Evolutionary conservation across 495 filamentous ascomycete species (phyloP).

Genomic region (Echria macrotheca): DNA sequence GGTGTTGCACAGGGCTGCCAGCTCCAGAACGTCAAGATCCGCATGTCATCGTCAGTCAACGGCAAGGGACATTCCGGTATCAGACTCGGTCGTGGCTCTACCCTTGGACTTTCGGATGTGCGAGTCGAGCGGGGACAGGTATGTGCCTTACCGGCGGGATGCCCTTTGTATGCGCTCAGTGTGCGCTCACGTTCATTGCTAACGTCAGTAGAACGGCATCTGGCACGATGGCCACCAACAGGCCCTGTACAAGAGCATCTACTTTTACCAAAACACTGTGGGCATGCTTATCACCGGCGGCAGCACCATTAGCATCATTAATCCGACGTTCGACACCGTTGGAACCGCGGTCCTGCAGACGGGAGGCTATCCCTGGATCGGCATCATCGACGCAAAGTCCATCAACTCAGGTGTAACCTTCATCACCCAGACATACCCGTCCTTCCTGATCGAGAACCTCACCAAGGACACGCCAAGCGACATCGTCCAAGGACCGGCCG

Average conservation of each 20-base stretch:
- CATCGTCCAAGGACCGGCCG: constrained; percentile 27
- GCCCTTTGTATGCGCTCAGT: too few species aligned
- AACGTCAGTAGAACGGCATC: constrained; percentile 38
- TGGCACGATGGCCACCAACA: constrained; percentile 63
- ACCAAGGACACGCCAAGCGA: constrained; percentile 31
- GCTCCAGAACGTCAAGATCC: constrained; percentile 64
- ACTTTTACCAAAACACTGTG: constrained; percentile 51
- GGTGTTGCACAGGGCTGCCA: constrained; percentile 61
- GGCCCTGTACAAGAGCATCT: constrained; percentile 62
- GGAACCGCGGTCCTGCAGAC: constrained; percentile 53
- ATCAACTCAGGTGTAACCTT: constrained; percentile 38
- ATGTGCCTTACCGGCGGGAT: too few species aligned
- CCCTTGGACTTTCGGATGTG: constrained; percentile 32
- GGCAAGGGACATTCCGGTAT: constrained; percentile 57
- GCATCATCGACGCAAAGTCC: constrained; percentile 31
- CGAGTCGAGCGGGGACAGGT: constrained; percentile 34
- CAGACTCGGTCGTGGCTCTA: constrained; percentile 51
- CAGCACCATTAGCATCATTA: constrained; percentile 47
- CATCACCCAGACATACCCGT: constrained; percentile 30
- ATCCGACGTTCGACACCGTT: constrained; percentile 48
- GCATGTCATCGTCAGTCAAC: constrained; percentile 44
- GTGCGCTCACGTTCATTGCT: too few species aligned
- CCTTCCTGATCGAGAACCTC: constrained; percentile 40
- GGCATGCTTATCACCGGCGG: constrained; percentile 60
- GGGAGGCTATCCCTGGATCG: constrained; percentile 36